Conservation (phyloP, 2,329 filamentous ascomycete species). For the Colletotrichum eremochloae region DNA sequence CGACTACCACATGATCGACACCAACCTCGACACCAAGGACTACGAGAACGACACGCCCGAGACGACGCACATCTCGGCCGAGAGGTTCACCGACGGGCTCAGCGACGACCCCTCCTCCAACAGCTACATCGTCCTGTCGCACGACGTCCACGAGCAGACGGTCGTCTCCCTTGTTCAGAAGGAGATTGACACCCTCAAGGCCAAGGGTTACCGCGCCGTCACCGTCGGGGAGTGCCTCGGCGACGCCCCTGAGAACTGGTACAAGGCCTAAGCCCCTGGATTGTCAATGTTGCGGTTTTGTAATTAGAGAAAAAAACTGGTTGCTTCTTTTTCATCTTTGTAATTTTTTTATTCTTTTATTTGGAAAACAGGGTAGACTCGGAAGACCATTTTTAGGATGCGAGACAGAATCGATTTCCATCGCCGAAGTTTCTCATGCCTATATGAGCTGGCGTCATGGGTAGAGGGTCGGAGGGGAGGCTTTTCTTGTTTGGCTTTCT, state of each 20-base stretch:
- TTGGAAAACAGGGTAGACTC: no score
- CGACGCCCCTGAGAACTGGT: conserved; percentile 64
- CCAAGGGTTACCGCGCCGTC: conserved; percentile 61
- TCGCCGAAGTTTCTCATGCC: background rate
- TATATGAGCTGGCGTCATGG: no score
- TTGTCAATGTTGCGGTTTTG: background rate
- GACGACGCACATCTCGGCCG: conserved; percentile 62
- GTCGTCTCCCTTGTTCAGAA: conserved; percentile 41
- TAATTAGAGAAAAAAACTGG: background rate
- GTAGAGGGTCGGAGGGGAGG: no score
- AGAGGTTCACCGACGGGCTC: conserved; percentile 49
- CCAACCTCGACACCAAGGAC: conserved; percentile 72
- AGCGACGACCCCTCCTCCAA: conserved; percentile 41
- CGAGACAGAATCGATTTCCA: background rate
- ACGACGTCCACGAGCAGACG: conserved; percentile 62
- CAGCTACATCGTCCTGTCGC: conserved; percentile 65
- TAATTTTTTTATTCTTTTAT: no score
- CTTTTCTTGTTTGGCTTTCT: background rate
- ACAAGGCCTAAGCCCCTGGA: conserved; percentile 45
- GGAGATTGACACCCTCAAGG: conserved; percentile 57
- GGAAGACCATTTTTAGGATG: background rate
- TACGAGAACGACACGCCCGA: conserved; percentile 65
- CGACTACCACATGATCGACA: conserved; percentile 69
- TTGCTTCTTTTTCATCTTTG: background rate
- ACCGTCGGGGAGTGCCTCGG: conserved; percentile 71